These are phyloP conservation scores for Botrytis tulipae DNA, from an alignment of 2,329 filamentous ascomycete genomes.

Conservation along the genomic window DNA sequence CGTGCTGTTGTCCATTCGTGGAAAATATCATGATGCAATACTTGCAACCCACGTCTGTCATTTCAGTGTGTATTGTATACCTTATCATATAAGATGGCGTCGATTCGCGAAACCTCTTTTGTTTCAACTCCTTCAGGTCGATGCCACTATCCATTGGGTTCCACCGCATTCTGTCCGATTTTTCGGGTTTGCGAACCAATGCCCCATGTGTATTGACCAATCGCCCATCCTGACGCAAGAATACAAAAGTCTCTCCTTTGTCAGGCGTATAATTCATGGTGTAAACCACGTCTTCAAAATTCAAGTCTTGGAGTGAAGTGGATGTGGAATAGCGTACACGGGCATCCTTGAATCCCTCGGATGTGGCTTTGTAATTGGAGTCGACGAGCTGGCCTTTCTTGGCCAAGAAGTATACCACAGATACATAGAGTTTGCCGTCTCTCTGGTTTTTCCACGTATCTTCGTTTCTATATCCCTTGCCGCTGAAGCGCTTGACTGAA, in stretches of 20 bases:
- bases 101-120: background rate
- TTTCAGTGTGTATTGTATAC: background rate
- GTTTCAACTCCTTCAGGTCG: background rate
- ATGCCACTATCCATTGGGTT: background rate
- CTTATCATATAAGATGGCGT: background rate
- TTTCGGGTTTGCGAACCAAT: background rate
- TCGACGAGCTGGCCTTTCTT: background rate
- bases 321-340: background rate
- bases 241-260: background rate
- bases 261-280: background rate
- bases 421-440: background rate
- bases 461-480: background rate
- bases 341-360: background rate
- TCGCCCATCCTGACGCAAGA: background rate
- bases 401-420: background rate
- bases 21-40: background rate
- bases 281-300: background rate
- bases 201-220: background rate
- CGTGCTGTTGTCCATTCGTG: background rate
- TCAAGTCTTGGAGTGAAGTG: background rate
- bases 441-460: background rate
- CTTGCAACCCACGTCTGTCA: background rate
- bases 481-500: background rate
- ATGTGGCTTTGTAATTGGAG: background rate
- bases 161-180: background rate